Conservation (phyloP, 192 early-diverging fungal species). For the Anaeromyces robustus region DNA sequence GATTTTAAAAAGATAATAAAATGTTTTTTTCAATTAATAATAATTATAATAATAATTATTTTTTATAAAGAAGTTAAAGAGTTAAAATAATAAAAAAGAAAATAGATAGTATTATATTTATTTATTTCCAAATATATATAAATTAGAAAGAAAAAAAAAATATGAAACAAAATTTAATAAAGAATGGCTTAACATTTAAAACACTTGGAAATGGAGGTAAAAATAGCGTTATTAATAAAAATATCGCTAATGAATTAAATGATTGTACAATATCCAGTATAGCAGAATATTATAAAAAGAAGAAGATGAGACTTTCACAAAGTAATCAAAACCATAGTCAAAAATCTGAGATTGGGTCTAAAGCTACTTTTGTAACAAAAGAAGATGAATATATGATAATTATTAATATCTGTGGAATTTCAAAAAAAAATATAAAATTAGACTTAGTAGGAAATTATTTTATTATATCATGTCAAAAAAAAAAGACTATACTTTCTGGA, state of each 20-base stretch:
- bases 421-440: neutral
- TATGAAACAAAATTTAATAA: neutral
- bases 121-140: too few relatives aligned
- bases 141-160: too few relatives aligned
- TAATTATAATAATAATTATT: too few relatives aligned
- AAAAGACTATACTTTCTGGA: neutral
- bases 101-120: too few relatives aligned
- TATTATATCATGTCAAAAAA: neutral
- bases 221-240: neutral
- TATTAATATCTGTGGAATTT: neutral
- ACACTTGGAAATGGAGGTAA: neutral
- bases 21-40: too few relatives aligned
- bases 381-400: neutral
- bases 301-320: neutral
- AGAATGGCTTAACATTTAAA: neutral
- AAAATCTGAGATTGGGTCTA: neutral
- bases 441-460: neutral
- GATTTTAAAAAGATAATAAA: too few relatives aligned
- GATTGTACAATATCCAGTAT: neutral
- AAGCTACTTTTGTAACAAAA: neutral
- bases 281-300: neutral
- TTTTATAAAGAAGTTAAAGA: too few relatives aligned
- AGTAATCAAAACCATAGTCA: neutral
- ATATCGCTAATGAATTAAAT: neutral
- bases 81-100: too few relatives aligned